Evolutionary conservation across 1,284 basidiomycete genomes (phyloP), one percentile per base, ranked within the genome.

Genomic region (Cerioporus squamosus): DNA sequence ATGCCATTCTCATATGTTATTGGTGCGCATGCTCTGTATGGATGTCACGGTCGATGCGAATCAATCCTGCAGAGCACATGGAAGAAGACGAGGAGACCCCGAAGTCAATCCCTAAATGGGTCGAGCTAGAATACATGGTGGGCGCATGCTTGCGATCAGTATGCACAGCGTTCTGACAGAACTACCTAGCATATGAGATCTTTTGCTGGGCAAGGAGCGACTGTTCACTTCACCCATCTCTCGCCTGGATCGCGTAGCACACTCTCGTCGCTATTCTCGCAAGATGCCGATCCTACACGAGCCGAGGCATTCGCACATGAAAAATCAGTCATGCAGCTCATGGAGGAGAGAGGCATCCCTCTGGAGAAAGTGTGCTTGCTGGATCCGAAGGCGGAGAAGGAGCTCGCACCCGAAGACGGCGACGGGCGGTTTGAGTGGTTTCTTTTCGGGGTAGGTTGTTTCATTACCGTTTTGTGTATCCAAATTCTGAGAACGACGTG

Each of bases 1-100:
- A 66, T 65, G 68, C 46, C 45, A 2, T 70, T 70, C 44, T 67
- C 68, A 57, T 80, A 77, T 63, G 71, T 78, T 39, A 76, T 79
- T 55, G 77, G 77, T 79, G 57, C 50, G 69, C 66, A 3, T 33
- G 10, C 9, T 26, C 0, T 18, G 3, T 5, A 3, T 6, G 20
- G 5, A 12, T 12, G 22, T 33, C 9, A 5, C 10, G 22, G 26
- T 9, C 22, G 29, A 12, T 54, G 46, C 18, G 23, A 23, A 38
- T 18, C 14, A 22, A 47, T 9, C 14, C 33, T 33, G 14, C 64
- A 95, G 95, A 97, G 68, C 95, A 97, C 71, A 96, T 97, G 94
- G 95, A 98, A 71, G 91, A 95, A 57, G 95, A 97, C 71, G 95
- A 97, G 62, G 81, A 84, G 45, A 82, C 81, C 5, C 79, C 86